phyloP scores from a whole-genome alignment of 805 yeast species.

The Phaffomyces opuntiae region DNA sequence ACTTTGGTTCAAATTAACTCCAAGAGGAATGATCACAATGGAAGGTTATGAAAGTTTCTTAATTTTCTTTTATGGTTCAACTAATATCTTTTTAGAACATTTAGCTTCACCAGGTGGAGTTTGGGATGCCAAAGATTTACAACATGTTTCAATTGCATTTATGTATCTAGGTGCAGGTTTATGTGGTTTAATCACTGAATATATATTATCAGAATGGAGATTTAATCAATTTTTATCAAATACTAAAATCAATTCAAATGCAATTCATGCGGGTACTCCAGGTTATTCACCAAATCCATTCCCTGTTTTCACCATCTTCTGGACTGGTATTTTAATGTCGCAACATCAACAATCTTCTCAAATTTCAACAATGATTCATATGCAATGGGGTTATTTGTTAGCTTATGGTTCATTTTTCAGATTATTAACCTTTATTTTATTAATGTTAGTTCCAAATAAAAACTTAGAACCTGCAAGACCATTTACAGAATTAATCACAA shows the following conservation, averaged over 20 bases:
- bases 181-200: conserved; percentile 80
- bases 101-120: conserved; percentile 69
- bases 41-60: conserved; percentile 77
- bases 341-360: conserved; percentile 82
- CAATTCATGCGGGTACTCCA: conserved; percentile 41
- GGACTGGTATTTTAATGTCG: conserved; percentile 96
- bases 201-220: conserved; percentile 58
- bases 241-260: conserved; percentile 22
- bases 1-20: conserved; percentile 24
- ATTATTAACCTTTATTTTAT: conserved; percentile 49
- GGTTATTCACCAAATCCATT: conserved; percentile 91
- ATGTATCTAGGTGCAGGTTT: conserved; percentile 89
- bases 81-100: conserved; percentile 89
- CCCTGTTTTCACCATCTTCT: conserved; percentile 87
- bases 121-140: conserved; percentile 88
- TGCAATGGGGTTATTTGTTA: conserved; percentile 87
- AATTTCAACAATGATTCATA: conserved; percentile 73
- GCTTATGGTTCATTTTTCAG: conserved; percentile 80
- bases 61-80: conserved; percentile 80
- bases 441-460: conserved; percentile 39
- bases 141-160: conserved; percentile 86
- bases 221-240: conserved; percentile 31
- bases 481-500: conserved; percentile 73
- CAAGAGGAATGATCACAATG: conserved; percentile 58
- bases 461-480: conserved; percentile 57